Evolutionary conservation across 352 stramenopile species (phyloP).

Genomic region (Elongisporangium undulatum): DNA sequence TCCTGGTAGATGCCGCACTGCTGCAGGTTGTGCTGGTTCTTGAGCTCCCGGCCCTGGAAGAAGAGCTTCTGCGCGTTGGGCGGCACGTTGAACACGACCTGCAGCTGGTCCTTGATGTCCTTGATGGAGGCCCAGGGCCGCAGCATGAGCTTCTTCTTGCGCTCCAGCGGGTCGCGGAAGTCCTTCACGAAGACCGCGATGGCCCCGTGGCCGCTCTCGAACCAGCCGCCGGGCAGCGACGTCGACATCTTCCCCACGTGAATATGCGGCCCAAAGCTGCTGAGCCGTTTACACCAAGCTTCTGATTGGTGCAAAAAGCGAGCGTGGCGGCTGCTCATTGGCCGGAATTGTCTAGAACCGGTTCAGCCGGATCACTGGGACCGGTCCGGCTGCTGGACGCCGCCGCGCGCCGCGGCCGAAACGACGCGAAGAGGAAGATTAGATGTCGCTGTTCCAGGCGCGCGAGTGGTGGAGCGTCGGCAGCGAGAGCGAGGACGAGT

Average conservation of each 20-base stretch:
- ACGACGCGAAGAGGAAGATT: not conserved
- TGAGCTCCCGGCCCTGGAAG: slow-evolving; percentile 77
- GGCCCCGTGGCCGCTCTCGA: slow-evolving; percentile 69
- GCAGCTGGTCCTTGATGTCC: slow-evolving; percentile 83
- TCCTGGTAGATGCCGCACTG: slow-evolving; percentile 84
- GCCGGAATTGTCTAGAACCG: not conserved
- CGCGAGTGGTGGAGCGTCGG: slow-evolving; percentile 86
- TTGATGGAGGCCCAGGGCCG: slow-evolving; percentile 78
- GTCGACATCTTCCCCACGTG: slow-evolving; percentile 41
- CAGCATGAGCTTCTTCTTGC: slow-evolving; percentile 82
- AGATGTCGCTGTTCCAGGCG: slow-evolving; percentile 90
- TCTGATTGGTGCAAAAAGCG: not conserved
- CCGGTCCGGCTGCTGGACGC: not conserved
- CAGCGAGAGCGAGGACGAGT: slow-evolving; percentile 75
- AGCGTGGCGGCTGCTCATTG: not conserved
- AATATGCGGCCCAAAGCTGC: not conserved
- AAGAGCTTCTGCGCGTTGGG: slow-evolving; percentile 79
- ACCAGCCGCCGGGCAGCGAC: slow-evolving; percentile 68
- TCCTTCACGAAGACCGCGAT: slow-evolving; percentile 72
- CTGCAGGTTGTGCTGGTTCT: slow-evolving; percentile 80
- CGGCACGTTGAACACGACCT: slow-evolving; percentile 80
- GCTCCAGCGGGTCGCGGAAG: slow-evolving; percentile 74
- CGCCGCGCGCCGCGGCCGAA: not conserved
- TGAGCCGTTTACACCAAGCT: not conserved
- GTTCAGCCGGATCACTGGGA: not conserved